phyloP scores from a whole-genome alignment of 164 flowering plant genomes.

The Umbellularia californica region DNA sequence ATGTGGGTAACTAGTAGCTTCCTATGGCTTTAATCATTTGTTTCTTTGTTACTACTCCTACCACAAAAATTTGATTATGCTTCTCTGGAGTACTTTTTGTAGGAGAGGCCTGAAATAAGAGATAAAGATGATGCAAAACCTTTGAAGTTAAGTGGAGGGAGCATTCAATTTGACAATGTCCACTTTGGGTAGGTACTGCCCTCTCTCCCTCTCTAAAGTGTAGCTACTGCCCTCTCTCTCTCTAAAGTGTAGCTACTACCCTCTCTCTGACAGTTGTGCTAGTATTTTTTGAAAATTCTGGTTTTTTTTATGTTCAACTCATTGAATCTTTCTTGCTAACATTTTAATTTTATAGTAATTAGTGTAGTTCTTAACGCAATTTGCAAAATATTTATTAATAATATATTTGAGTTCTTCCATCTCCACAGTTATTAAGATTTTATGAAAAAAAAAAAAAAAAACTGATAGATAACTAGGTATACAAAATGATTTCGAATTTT shows the following conservation, averaged over 20 bases:
- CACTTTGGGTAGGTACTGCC: constrained; percentile 67
- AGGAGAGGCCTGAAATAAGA: constrained; percentile 75
- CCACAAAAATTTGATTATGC: no score
- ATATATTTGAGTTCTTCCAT: no score
- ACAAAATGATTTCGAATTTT: no score
- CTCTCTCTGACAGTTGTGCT: no score
- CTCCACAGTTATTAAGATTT: no score
- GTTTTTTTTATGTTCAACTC: no score
- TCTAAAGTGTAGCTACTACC: no score
- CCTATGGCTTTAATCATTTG: neutral
- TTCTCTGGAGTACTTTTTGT: constrained; percentile 4
- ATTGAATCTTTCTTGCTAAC: no score
- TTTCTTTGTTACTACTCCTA: neutral
- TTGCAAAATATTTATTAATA: neutral
- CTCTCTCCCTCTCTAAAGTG: neutral
- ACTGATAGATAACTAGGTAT: no score
- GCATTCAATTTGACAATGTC: constrained; percentile 78
- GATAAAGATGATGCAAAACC: constrained; percentile 60
- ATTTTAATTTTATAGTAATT: neutral
- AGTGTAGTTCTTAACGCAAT: neutral
- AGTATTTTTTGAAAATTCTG: no score
- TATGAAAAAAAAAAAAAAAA: no score
- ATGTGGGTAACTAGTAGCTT: neutral
- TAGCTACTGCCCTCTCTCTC: no score
- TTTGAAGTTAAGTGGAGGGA: constrained; percentile 63